These are phyloP conservation scores for Wickerhamiella musiphila DNA, from an alignment of 805 yeast genomes.

Conservation along the genomic window DNA sequence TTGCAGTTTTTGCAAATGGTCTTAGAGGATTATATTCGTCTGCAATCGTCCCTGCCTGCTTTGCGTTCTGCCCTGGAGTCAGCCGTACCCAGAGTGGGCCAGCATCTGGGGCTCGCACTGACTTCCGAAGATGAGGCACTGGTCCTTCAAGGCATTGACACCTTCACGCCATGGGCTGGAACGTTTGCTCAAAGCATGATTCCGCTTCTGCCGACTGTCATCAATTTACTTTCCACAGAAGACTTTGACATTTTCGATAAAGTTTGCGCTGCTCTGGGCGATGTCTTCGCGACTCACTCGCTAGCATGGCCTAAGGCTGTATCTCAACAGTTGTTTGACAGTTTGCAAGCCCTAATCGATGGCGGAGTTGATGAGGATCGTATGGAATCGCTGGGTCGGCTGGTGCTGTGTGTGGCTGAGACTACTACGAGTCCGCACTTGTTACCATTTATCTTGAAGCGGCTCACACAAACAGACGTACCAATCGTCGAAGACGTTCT, in stretches of 20 bases:
- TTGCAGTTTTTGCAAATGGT: constrained; percentile 16
- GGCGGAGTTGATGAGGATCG: constrained; percentile 7
- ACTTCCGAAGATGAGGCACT: background rate
- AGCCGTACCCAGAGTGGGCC: constrained; percentile 3
- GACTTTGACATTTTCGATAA: constrained; percentile 8
- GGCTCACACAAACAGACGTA: constrained; percentile 7
- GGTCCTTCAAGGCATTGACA: constrained; percentile 3
- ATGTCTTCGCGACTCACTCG: constrained; percentile 6
- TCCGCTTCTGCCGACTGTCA: constrained; percentile 1
- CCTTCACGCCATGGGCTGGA: constrained; percentile 9
- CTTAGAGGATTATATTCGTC: constrained; percentile 15
- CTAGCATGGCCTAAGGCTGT: constrained; percentile 9
- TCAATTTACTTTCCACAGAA: constrained; percentile 4
- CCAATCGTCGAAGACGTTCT: constrained; percentile 18
- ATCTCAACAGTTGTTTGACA: background rate
- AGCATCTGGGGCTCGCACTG: background rate
- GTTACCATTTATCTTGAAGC: constrained; percentile 6
- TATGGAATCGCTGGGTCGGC: constrained; percentile 7
- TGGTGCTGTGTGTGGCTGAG: constrained; percentile 9
- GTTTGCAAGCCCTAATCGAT: background rate
- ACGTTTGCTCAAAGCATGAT: constrained; percentile 8
- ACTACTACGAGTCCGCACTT: constrained; percentile 5
- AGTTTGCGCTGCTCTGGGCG: constrained; percentile 8
- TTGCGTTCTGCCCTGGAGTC: constrained; percentile 9
- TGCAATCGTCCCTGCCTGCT: constrained; percentile 6